Base-by-base conservation (phyloP, 208 protist genomes). In the Acanthamoeba divionensis region DNA sequence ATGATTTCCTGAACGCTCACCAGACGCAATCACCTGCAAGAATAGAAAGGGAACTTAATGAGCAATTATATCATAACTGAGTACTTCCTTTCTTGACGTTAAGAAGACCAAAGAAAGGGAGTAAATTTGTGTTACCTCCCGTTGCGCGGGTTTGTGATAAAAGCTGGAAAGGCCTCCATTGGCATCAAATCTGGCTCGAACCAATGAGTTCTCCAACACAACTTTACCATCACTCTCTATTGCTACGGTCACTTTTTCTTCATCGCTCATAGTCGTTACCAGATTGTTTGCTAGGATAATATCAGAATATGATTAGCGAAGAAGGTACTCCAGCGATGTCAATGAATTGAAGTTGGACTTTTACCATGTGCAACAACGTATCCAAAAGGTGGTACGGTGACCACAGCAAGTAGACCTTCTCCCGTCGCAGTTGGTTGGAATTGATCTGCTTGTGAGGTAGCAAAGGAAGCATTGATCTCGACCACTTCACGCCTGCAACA, bases 1-100 rank as follows among this genome's bases (percentile, higher is more conserved):
- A 36, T 48, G 5, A 57, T 96, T 96, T n/a, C n/a, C 60, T 41
- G 9, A 26, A 26, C 2, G 38, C 60, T 41, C 60, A 24, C 8
- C 13, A 26, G 9, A 10, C 1, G 15, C 60, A 24, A 66, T 10
- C 10, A 66, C 31, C 31, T 10, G 0, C 31, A 66, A 24, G 13
- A 75, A 2, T 9, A 75, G 63, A 5, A 47, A 44, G 1, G 31
- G 26, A 3, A n/a, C 6, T n/a, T n/a, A n/a, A 36, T 75, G 5
- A 47, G 63, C n/a, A 2, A 29, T 1, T 21, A 29, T 13, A n/a
- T n/a, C n/a, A n/a, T n/a, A n/a, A n/a, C n/a, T n/a, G n/a, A n/a
- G n/a, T n/a, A n/a, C n/a, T n/a, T n/a, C n/a, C n/a, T n/a, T n/a
- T n/a, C n/a, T n/a, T n/a, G n/a, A n/a, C n/a, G n/a, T n/a, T n/a